Evolutionary conservation across 1,284 basidiomycete genomes (phyloP).

Genomic region (Ustilago tritici): DNA sequence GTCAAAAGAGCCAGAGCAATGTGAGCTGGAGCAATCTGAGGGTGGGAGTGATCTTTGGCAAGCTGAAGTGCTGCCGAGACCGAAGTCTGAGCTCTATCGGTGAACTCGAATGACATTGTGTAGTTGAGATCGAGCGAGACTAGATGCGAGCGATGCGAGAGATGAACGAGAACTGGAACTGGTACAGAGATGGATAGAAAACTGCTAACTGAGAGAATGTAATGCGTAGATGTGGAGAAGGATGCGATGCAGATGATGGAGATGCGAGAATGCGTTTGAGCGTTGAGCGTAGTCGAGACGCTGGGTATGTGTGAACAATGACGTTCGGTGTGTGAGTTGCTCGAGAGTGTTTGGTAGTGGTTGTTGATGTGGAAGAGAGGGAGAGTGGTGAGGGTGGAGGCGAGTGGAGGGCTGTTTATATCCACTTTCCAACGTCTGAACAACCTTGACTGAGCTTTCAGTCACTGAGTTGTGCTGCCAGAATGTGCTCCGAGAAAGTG

Average conservation of each 20-base stretch:
- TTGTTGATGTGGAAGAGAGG: neutral
- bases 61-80: constrained; percentile 79
- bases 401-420: neutral
- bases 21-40: constrained; percentile 79
- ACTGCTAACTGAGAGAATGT: neutral
- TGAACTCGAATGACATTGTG: constrained; percentile 74
- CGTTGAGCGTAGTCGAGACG: constrained; percentile 7
- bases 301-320: constrained; percentile 7
- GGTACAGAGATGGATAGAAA: neutral
- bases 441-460: constrained; percentile 1
- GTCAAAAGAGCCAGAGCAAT: constrained; percentile 81
- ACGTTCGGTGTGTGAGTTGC: neutral
- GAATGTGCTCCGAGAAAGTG: neutral
- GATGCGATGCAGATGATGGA: neutral
- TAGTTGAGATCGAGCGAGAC: neutral
- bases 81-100: constrained; percentile 80
- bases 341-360: neutral
- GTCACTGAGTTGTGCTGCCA: neutral
- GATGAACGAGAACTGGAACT: neutral
- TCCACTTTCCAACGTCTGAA: neutral
- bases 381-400: neutral
- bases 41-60: constrained; percentile 84
- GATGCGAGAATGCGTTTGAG: neutral
- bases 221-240: neutral
- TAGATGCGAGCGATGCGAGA: neutral